These are phyloP conservation scores for Cyamopsis tetragonoloba DNA, from an alignment of 306 rosid genomes.

Conservation along the genomic window DNA sequence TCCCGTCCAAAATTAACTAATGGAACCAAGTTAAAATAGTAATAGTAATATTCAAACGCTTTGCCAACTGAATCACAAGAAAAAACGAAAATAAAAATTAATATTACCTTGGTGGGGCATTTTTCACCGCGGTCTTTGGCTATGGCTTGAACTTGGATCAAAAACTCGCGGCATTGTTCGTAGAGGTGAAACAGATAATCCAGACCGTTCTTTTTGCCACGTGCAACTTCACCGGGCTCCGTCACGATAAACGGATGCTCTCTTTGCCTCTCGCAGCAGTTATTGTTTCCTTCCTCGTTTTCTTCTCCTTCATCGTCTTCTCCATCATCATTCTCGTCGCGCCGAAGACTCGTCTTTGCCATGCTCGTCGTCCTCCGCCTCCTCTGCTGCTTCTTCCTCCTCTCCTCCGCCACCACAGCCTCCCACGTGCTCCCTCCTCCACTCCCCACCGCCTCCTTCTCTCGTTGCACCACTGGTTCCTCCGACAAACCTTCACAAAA, in stretches of 20 bases:
- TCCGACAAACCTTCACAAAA: constrained; percentile 76
- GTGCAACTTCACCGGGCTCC: constrained; percentile 97
- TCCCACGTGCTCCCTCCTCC: constrained; percentile 72
- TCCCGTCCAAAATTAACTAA: no score
- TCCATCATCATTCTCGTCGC: constrained; percentile 28
- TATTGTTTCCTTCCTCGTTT: constrained; percentile 17
- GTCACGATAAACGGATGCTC: constrained; percentile 97
- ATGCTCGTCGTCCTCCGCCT: constrained; percentile 29
- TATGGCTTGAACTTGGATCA: constrained; percentile 79
- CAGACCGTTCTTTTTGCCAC: constrained; percentile 96
- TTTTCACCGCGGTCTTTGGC: constrained; percentile 94
- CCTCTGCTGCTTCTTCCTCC: constrained; percentile 46
- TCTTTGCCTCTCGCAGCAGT: constrained; percentile 58
- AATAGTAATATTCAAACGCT: not conserved
- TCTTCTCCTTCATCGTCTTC: constrained; percentile 39
- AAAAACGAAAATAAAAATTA: not conserved
- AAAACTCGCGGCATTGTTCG: constrained; percentile 87
- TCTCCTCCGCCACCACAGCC: constrained; percentile 34
- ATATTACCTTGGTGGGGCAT: constrained; percentile 93
- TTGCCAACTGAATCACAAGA: not conserved
- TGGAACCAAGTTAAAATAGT: no score
- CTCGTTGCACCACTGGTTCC: constrained; percentile 87
- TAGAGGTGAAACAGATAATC: constrained; percentile 91
- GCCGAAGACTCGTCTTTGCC: constrained; percentile 14
- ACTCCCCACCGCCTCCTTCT: constrained; percentile 63